Conservation (phyloP, 805 yeast genomes). For the Starmera dryadoides region DNA sequence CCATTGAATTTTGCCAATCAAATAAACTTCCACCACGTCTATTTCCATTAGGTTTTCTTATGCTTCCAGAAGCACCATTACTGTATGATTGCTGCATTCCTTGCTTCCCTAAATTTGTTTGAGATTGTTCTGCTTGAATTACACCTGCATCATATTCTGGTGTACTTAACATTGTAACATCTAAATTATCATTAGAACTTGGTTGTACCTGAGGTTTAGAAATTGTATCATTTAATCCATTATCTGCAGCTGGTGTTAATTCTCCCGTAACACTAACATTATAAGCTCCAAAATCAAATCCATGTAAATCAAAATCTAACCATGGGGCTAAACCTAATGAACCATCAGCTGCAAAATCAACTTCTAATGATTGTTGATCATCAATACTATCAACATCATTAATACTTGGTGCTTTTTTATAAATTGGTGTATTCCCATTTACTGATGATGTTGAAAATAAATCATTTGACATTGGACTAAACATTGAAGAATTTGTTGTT, state of each 20-base stretch:
- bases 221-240: not conserved
- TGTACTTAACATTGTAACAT: not conserved
- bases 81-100: not conserved
- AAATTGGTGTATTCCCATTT: not conserved
- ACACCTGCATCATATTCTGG: not conserved
- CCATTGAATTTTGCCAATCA: slow-evolving; percentile 4
- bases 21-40: slow-evolving; percentile 1
- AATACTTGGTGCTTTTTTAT: not conserved
- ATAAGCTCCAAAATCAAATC: slow-evolving; percentile 6
- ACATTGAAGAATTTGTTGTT: not conserved
- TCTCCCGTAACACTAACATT: slow-evolving; percentile 6
- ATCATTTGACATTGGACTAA: not conserved
- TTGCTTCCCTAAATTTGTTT: not conserved
- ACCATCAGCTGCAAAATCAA: slow-evolving; percentile 76
- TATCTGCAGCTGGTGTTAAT: slow-evolving; percentile 2
- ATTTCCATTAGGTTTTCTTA: not conserved
- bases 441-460: not conserved
- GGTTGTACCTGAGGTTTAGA: not conserved
- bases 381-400: slow-evolving; percentile 1
- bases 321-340: slow-evolving; percentile 70
- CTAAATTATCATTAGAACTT: not conserved
- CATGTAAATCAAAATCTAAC: slow-evolving; percentile 38
- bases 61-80: not conserved
- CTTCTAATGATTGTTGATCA: slow-evolving; percentile 17
- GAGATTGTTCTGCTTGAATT: not conserved